A percentile compares a stretch with the other conserved stretches of the same genome.
These are phyloP conservation scores for Spinacia oleracea DNA, from an alignment of 179 eudicot genomes.

Conservation along the genomic window DNA sequence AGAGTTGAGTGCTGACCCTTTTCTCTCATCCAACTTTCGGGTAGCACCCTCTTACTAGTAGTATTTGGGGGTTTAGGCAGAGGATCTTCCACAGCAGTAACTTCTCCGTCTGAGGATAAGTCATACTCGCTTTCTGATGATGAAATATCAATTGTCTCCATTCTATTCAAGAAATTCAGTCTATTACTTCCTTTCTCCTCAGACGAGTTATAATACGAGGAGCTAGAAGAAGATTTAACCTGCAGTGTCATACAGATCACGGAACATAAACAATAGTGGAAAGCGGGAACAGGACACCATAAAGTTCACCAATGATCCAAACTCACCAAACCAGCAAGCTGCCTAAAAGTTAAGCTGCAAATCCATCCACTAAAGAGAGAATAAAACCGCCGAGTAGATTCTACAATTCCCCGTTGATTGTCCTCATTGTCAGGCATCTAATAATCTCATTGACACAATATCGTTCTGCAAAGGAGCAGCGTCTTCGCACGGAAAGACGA, in stretches of 20 bases:
- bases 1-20: constrained; percentile 19
- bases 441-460: constrained; percentile 13
- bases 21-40: constrained; percentile 26
- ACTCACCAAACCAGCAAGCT: constrained; percentile 29
- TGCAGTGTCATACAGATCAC: constrained; percentile 7
- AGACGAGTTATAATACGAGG: constrained; percentile 10
- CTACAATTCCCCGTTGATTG: constrained; percentile 21
- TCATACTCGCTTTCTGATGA: constrained; percentile 65
- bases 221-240: constrained; percentile 20
- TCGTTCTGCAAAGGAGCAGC: not conserved
- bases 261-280: not conserved
- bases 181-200: constrained; percentile 20
- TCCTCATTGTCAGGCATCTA: constrained; percentile 32
- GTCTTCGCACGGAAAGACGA: not conserved
- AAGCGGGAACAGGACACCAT: not conserved
- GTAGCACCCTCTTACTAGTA: constrained; percentile 37
- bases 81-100: constrained; percentile 16
- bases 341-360: constrained; percentile 22
- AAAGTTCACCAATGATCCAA: not conserved
- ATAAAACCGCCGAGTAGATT: constrained; percentile 17
- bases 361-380: constrained; percentile 28
- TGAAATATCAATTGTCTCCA: constrained; percentile 56
- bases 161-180: constrained; percentile 32
- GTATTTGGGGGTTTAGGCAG: constrained; percentile 28
- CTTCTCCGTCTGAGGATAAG: constrained; percentile 35